These are phyloP conservation scores for Dissophora globulifera DNA, from an alignment of 192 early-diverging fungal genomes.

Conservation along the genomic window DNA sequence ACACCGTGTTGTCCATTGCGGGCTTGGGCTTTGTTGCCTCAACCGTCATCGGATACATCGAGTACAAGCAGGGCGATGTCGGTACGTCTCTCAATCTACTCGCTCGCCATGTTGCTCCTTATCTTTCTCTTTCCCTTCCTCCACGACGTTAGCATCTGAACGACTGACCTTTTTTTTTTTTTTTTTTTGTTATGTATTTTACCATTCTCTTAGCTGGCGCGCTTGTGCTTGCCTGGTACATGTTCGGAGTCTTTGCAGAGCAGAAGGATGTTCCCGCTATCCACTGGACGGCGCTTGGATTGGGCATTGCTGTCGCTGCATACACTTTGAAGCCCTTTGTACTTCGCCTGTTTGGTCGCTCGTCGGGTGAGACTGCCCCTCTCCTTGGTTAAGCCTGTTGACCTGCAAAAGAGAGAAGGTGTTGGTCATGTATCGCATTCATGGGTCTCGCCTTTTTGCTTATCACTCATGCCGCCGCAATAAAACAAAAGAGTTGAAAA, in stretches of 20 bases:
- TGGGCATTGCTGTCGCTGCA: slow-evolving; percentile 54
- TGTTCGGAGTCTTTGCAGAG: slow-evolving; percentile 61
- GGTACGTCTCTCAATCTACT: slow-evolving; percentile 38
- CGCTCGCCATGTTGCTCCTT: no score
- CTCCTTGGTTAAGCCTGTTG: slow-evolving; percentile 59
- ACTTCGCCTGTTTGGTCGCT: slow-evolving; percentile 41
- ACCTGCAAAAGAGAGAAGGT: no score
- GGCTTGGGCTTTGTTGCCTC: slow-evolving; percentile 65
- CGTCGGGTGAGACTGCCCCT: slow-evolving; percentile 56
- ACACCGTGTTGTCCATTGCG: slow-evolving; percentile 58
- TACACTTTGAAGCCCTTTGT: slow-evolving; percentile 58
- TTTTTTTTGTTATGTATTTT: no score
- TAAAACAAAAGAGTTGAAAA: no score
- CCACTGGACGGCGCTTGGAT: slow-evolving; percentile 60
- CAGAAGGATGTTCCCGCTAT: slow-evolving; percentile 59
- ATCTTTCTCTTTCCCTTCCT: no score
- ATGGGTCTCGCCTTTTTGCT: no score
- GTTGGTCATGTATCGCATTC: background rate
- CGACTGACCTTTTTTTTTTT: no score
- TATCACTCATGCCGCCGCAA: no score
- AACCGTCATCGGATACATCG: slow-evolving; percentile 70
- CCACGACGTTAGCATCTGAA: no score
- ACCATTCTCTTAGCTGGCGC: slow-evolving; percentile 58
- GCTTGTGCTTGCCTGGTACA: slow-evolving; percentile 67
- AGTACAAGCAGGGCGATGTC: slow-evolving; percentile 68